These are phyloP conservation scores for Colletotrichum horii DNA, from an alignment of 2,329 filamentous ascomycete genomes.

Conservation along the genomic window DNA sequence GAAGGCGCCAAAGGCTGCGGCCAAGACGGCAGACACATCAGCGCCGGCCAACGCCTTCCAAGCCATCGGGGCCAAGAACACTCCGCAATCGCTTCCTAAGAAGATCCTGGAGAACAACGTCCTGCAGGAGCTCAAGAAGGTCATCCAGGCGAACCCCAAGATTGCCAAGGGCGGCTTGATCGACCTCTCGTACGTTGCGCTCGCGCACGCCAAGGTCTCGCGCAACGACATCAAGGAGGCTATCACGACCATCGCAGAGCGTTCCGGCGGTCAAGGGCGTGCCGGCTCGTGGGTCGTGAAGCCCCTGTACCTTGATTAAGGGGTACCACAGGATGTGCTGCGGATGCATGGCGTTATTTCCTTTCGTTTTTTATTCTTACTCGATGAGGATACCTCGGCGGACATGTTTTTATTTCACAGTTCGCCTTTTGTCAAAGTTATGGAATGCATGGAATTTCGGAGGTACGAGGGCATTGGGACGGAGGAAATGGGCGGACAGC, in stretches of 20 bases:
- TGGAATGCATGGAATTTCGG: neutral
- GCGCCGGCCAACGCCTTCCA: constrained; percentile 41
- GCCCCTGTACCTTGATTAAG: neutral
- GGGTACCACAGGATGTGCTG: neutral
- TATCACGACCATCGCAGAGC: constrained; percentile 11
- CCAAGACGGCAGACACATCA: constrained; percentile 16
- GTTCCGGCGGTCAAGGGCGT: constrained; percentile 1
- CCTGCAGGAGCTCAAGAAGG: constrained; percentile 45
- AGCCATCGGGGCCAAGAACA: constrained; percentile 28
- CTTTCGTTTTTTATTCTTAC: neutral
- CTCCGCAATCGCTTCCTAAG: constrained; percentile 1
- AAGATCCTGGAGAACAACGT: constrained; percentile 30
- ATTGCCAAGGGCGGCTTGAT: constrained; percentile 22
- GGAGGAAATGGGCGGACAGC: neutral
- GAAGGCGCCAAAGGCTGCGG: constrained; percentile 14
- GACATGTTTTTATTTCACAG: neutral
- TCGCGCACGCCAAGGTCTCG: constrained; percentile 20
- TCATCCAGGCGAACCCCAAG: constrained; percentile 31
- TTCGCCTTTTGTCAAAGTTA: neutral
- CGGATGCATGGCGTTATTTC: constrained; percentile 4
- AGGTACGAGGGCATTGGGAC: neutral
- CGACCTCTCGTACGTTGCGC: constrained; percentile 18
- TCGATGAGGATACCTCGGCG: constrained; percentile 13
- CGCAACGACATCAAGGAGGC: constrained; percentile 21
- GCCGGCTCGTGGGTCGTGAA: constrained; percentile 9